phyloP scores from a whole-genome alignment of 768 basidiomycete species.

The Leucosporidium yakuticum region DNA sequence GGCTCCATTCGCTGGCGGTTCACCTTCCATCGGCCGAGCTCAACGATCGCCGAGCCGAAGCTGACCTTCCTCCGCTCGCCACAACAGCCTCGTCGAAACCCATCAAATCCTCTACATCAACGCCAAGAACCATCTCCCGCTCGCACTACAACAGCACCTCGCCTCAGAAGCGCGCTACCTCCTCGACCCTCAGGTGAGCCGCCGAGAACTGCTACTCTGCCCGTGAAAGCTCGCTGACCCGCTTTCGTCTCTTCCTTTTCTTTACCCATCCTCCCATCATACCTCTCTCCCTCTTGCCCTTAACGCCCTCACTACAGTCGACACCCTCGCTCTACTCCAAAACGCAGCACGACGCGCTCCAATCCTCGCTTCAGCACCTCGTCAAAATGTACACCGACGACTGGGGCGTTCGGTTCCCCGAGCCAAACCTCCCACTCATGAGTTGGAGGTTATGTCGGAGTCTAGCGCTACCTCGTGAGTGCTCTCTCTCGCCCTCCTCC shows the following conservation, averaged over 20 bases:
- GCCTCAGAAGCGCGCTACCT: neutral
- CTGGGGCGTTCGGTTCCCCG: conserved; percentile 29
- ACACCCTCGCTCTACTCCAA: too few relatives aligned
- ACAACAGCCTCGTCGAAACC: conserved; percentile 26
- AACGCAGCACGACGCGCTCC: neutral
- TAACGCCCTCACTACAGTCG: neutral
- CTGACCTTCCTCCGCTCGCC: neutral
- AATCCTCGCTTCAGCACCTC: conserved; percentile 9
- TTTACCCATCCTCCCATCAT: neutral
- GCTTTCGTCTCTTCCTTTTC: neutral
- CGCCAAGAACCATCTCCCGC: conserved; percentile 2
- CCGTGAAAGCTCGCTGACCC: too few relatives aligned
- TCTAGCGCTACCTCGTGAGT: conserved; percentile 22
- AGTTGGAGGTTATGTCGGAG: conserved; percentile 3
- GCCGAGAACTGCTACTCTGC: too few relatives aligned
- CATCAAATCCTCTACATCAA: conserved; percentile 25
- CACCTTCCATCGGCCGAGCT: neutral
- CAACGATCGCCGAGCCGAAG: neutral
- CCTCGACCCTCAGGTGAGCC: conserved; percentile 7
- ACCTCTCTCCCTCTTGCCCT: neutral
- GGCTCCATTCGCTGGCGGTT: too few relatives aligned
- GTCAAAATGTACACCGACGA: conserved; percentile 26
- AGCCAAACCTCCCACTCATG: conserved; percentile 19
- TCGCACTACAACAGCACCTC: conserved; percentile 17
- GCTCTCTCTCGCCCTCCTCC: neutral